Evolutionary conservation across 345 rosid species (phyloP), one percentile per base, ranked within the genome.

Genomic region (Turnera subulata): DNA sequence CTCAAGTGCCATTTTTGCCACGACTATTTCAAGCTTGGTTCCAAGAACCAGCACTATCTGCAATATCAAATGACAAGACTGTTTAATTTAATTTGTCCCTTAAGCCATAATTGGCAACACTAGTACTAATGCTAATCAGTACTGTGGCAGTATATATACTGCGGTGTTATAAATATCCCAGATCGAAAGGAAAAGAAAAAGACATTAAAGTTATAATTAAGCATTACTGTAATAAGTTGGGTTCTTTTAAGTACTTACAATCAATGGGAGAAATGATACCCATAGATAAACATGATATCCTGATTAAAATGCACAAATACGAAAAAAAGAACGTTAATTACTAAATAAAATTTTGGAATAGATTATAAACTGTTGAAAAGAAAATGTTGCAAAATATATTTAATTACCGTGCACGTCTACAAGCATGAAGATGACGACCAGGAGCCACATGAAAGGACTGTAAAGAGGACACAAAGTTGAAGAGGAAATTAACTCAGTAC

Each of bases 21-120:
- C 75, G 17, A 86, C 72, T 20, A 79, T 62, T 59, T 76, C 80
- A 19, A 86, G 82, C 62, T 83, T 84, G 23, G 83, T 71, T 61
- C 89, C 88, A n/a, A 84, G 53, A 53, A 82, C 38, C 4, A 81
- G 54, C 56, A 77, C 68, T 24, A 78, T 73, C 84, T 82, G 53
- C 5, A 65, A 33, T n/a, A n/a, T n/a, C n/a, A n/a, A n/a, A n/a
- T n/a, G n/a, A n/a, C n/a, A n/a, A n/a, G n/a, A n/a, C n/a, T n/a
- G n/a, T n/a, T n/a, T n/a, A n/a, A n/a, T n/a, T n/a, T n/a, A n/a
- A n/a, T n/a, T n/a, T n/a, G n/a, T n/a, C n/a, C n/a, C n/a, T n/a
- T n/a, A n/a, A n/a, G n/a, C n/a, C n/a, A n/a, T n/a, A n/a, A n/a
- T n/a, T n/a, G n/a, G n/a, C n/a, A n/a, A n/a, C n/a, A n/a, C n/a